Conservation (phyloP, 768 basidiomycete species). For the Cystobasidium tubakii region DNA sequence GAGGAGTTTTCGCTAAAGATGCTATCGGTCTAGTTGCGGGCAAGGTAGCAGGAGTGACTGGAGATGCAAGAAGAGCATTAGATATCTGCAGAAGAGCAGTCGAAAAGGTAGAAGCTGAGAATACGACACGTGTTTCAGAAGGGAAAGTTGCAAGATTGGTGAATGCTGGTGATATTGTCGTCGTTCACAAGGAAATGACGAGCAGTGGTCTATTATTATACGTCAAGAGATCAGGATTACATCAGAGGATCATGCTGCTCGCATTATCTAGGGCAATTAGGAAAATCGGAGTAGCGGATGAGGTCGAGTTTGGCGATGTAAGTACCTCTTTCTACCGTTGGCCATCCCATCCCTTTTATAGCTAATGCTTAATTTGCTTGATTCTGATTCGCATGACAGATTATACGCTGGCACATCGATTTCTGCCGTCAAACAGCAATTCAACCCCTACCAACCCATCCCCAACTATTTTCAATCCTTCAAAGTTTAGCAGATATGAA, state of each 20-base stretch:
- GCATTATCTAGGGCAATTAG: slow-evolving; percentile 43
- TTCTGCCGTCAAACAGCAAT: slow-evolving; percentile 42
- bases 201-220: slow-evolving; percentile 42
- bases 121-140: slow-evolving; percentile 1
- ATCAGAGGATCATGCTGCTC: slow-evolving; percentile 46
- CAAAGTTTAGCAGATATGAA: slow-evolving; percentile 41
- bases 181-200: slow-evolving; percentile 46
- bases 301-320: slow-evolving; percentile 46
- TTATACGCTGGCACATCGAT: slow-evolving; percentile 44
- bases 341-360: no score
- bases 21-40: slow-evolving; percentile 80
- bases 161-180: slow-evolving; percentile 43
- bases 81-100: slow-evolving; percentile 64
- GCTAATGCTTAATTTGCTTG: no score
- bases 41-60: slow-evolving; percentile 72
- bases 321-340: not conserved
- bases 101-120: slow-evolving; percentile 37
- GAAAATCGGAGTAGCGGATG: slow-evolving; percentile 42
- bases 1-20: slow-evolving; percentile 59
- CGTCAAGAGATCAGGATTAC: slow-evolving; percentile 40
- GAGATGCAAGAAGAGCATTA: slow-evolving; percentile 85
- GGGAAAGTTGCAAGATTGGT: slow-evolving; percentile 38
- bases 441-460: slow-evolving; percentile 33
- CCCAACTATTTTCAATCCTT: slow-evolving; percentile 41
- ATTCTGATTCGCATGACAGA: no score